Evolutionary conservation across 106 monocot genomes (phyloP).

Genomic region (Narthecium ossifragum): DNA sequence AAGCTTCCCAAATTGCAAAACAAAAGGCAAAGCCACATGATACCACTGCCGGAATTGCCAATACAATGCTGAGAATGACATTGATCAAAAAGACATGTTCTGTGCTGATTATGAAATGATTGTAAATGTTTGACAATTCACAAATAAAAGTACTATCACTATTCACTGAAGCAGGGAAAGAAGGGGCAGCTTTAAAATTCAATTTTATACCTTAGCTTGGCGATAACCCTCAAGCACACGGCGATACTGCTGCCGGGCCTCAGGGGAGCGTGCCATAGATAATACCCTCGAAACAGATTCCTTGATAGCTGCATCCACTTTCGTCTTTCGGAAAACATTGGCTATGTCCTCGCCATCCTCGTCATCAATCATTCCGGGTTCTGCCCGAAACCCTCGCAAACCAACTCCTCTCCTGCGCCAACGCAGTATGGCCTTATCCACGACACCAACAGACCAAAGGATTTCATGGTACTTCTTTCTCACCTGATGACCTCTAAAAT

Average conservation of each 20-base stretch:
- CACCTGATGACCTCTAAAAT: constrained; percentile 82
- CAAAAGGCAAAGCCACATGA: neutral
- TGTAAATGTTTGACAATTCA: no score
- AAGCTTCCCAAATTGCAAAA: neutral
- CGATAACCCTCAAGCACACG: constrained; percentile 60
- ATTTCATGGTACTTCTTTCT: constrained; percentile 69
- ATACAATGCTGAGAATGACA: neutral
- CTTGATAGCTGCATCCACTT: constrained; percentile 48
- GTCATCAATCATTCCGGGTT: constrained; percentile 18
- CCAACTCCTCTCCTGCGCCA: constrained; percentile 79
- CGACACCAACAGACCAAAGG: constrained; percentile 48
- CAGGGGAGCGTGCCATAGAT: constrained; percentile 45
- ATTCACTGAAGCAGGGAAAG: neutral
- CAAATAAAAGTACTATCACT: neutral
- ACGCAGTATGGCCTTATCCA: constrained; percentile 73
- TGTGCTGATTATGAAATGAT: no score
- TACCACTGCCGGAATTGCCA: no score
- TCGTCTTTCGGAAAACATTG: constrained; percentile 58
- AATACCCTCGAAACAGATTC: constrained; percentile 59
- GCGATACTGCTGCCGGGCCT: constrained; percentile 58
- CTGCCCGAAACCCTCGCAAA: constrained; percentile 63
- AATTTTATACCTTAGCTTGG: constrained; percentile 49
- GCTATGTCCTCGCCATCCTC: constrained; percentile 49
- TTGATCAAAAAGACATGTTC: neutral
- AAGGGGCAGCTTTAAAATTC: no score